A percentile compares a stretch with the other conserved stretches of the same genome.
These are phyloP conservation scores for Citrus reticulata DNA, from an alignment of 345 rosid genomes.

Conservation along the genomic window DNA sequence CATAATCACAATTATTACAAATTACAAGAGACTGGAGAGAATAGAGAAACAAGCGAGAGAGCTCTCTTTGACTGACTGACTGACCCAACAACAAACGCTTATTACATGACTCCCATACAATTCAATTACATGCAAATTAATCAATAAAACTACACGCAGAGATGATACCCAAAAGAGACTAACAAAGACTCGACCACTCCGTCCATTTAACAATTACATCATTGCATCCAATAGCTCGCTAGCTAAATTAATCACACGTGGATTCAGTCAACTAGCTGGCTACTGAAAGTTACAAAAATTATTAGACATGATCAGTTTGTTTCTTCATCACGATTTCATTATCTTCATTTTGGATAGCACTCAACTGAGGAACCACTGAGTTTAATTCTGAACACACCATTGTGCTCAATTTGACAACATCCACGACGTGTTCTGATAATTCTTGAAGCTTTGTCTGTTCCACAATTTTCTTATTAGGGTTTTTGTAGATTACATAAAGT, in stretches of 20 bases:
- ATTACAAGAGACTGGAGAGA: not conserved
- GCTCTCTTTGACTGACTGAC: not conserved
- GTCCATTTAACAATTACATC: not conserved
- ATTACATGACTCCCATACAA: not conserved
- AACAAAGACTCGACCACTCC: not conserved
- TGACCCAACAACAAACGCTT: not conserved
- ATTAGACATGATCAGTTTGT: conserved; percentile 10
- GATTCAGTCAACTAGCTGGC: not conserved
- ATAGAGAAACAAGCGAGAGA: not conserved
- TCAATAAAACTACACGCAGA: not conserved
- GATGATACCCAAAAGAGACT: not conserved
- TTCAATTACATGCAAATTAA: conserved; percentile 10
- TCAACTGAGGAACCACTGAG: conserved; percentile 30
- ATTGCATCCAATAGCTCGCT: not conserved
- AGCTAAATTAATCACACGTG: not conserved
- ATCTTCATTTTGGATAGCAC: conserved; percentile 3
- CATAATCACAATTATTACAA: not conserved
- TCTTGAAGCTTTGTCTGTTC: conserved; percentile 44
- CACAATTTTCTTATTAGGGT: conserved; percentile 35
- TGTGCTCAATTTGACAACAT: conserved; percentile 37
- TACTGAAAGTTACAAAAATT: not conserved
- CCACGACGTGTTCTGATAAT: conserved; percentile 46
- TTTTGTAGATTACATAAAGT: conserved; percentile 68
- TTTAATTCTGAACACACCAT: conserved; percentile 40
- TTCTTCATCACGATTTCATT: conserved; percentile 20